Evolutionary conservation across 2,329 filamentous ascomycete genomes (phyloP).

Genomic region (Xylariaceae sp.): DNA sequence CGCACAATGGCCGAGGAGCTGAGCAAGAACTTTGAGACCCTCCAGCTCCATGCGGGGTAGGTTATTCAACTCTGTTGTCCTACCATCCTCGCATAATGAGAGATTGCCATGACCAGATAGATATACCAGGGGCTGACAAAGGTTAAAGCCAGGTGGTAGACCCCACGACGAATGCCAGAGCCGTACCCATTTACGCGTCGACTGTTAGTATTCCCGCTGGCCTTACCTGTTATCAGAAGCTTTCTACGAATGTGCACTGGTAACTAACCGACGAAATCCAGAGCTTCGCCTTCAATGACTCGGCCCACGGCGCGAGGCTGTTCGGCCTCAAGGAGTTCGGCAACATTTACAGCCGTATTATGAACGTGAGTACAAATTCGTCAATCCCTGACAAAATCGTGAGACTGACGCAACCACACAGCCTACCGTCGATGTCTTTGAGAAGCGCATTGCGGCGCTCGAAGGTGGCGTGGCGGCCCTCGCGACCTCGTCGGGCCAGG

Average conservation of each 20-base stretch:
- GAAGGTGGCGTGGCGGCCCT: conserved; percentile 91
- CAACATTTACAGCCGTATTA: conserved; percentile 97
- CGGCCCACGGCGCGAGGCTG: conserved; percentile 89
- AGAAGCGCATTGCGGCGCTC: conserved; percentile 94
- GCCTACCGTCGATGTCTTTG: conserved; percentile 94
- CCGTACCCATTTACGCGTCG: conserved; percentile 94
- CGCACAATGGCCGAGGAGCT: conserved; percentile 52
- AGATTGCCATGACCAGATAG: background rate
- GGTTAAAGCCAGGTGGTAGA: conserved; percentile 76
- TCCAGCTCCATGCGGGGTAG: conserved; percentile 86
- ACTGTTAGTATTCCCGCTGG: conserved; percentile 55
- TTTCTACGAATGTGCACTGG: background rate
- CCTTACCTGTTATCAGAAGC: background rate
- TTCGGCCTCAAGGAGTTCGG: conserved; percentile 97
- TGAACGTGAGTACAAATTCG: conserved; percentile 68
- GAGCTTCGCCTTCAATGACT: conserved; percentile 95
- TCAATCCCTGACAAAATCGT: background rate
- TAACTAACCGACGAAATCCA: conserved; percentile 44
- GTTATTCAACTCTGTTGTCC: conserved; percentile 32
- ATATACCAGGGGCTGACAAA: conserved; percentile 16
- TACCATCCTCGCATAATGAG: background rate
- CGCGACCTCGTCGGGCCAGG: conserved; percentile 84
- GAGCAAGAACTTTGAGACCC: conserved; percentile 77
- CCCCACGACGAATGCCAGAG: conserved; percentile 81
- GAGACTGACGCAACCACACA: conserved; percentile 43